Base-by-base conservation (phyloP, 352 stramenopile species). In the Phytophthora pinifolia region DNA sequence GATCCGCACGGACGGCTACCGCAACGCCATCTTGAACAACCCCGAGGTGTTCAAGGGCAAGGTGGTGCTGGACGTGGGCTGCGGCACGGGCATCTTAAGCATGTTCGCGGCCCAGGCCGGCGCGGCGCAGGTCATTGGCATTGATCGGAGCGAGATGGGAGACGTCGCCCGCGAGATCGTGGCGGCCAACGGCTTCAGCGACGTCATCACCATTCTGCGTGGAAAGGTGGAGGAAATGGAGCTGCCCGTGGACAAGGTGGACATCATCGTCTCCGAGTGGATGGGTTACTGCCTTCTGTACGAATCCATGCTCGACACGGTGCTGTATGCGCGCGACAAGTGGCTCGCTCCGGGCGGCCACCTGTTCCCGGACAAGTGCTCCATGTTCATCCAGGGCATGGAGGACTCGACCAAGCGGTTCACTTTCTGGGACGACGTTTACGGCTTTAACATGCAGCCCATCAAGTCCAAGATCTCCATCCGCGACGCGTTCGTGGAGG, bases 231-330 rank as follows among this genome's bases (percentile, higher is more conserved):
- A 96, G 67, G 88, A 97, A 56, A 82, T 97, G n/a, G 81, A 97
- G 46, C 70, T 99, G 13, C 94, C 94, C 0, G 89, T 98, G 27
- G 73, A 94, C 39, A 79, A 96, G 44, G 92, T 99, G 34, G 96
- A 99, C 71, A 96, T 99, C 45, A 98, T 99, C 67, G 93, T 99
- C 30, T 98, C 88, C 18, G 96, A 99, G 79, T 99, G 96, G 96
- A 99, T 99, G 96, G 96, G 96, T 37, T 99, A 99, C 74, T 98
- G 95, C 59, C 72, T 99, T 30, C 67, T 99, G 15, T 99, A 99
- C 69, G 96, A 99, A 77, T 98, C 88, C 29, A 99, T 99, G 96
- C 83, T 99, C 17, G 94, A 98, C 65, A 98, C 94, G 8, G 96
- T 99, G 18, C 70, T 99, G 12, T 98, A 87, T 65, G 96, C 96